These are phyloP conservation scores for Inonotus obliquus DNA, from an alignment of 1,284 basidiomycete genomes.

Conservation along the genomic window DNA sequence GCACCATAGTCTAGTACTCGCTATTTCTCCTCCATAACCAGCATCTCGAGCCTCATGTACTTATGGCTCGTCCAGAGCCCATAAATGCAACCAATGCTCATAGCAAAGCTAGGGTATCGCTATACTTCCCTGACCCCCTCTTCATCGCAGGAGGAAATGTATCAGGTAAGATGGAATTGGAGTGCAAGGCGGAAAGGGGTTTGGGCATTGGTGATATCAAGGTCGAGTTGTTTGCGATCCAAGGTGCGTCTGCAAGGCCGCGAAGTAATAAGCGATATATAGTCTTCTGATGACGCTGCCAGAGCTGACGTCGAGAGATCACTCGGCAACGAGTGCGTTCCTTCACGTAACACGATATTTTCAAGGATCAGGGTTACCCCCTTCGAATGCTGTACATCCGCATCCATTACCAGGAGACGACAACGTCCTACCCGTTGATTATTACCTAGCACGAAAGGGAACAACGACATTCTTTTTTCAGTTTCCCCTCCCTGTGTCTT, in stretches of 20 bases:
- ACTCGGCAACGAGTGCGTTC: slow-evolving; percentile 72
- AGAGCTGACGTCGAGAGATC: slow-evolving; percentile 72
- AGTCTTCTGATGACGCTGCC: slow-evolving; percentile 16
- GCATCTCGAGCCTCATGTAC: no score
- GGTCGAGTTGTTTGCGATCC: slow-evolving; percentile 67
- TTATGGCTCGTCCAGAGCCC: slow-evolving; percentile 45
- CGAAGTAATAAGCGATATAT: neutral
- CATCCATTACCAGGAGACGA: slow-evolving; percentile 49
- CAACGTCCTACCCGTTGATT: slow-evolving; percentile 48
- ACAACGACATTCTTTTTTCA: slow-evolving; percentile 70
- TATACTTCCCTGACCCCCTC: slow-evolving; percentile 50
- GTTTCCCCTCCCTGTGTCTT: slow-evolving; percentile 57
- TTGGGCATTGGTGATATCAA: slow-evolving; percentile 68
- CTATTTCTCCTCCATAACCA: no score
- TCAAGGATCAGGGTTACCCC: slow-evolving; percentile 73
- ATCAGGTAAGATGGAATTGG: slow-evolving; percentile 71
- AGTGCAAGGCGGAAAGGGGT: slow-evolving; percentile 66
- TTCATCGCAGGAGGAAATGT: slow-evolving; percentile 62
- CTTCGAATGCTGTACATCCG: slow-evolving; percentile 70
- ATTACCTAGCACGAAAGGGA: slow-evolving; percentile 65
- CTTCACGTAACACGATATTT: slow-evolving; percentile 63
- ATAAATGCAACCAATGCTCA: slow-evolving; percentile 76
- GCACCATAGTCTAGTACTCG: neutral
- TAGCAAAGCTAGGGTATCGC: slow-evolving; percentile 64
- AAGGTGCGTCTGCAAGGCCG: slow-evolving; percentile 43